Evolutionary conservation across 1,284 basidiomycete genomes (phyloP).

Genomic region (Malassezia sp.): DNA sequence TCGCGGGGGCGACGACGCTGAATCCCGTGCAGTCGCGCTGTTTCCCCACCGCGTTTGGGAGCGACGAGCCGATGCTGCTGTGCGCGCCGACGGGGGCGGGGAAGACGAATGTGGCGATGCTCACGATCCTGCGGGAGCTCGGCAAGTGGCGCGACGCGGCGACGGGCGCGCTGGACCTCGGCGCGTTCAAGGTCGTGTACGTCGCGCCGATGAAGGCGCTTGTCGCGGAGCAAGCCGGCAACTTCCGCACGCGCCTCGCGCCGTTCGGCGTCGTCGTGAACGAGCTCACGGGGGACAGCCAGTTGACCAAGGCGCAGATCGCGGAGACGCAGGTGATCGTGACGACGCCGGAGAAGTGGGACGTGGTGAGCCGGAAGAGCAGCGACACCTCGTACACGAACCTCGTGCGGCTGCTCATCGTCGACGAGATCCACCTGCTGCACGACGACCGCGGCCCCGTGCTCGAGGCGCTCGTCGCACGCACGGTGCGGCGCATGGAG

Average conservation of each 20-base stretch:
- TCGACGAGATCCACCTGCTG: conserved; percentile 94
- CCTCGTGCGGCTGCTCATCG: conserved; percentile 87
- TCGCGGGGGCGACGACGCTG: conserved; percentile 57
- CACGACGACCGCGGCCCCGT: conserved; percentile 98
- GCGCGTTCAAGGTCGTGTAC: conserved; percentile 93
- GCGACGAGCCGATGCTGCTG: conserved; percentile 81
- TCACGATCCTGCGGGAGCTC: conserved; percentile 49
- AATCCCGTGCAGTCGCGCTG: conserved; percentile 63
- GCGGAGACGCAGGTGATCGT: conserved; percentile 96
- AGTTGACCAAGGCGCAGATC: conserved; percentile 97
- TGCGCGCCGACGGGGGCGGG: conserved; percentile 98
- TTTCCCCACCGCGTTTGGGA: conserved; percentile 80
- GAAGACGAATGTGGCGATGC: conserved; percentile 98
- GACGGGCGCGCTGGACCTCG: conserved; percentile 74
- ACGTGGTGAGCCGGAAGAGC: conserved; percentile 85
- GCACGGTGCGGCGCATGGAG: conserved; percentile 88
- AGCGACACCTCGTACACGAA: conserved; percentile 96
- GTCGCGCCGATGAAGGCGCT: conserved; percentile 81
- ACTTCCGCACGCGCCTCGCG: conserved; percentile 58
- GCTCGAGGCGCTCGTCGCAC: conserved; percentile 77
- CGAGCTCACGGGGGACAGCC: conserved; percentile 91
- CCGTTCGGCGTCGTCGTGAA: conserved; percentile 77
- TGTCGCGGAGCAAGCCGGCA: conserved; percentile 42
- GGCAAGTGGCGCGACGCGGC: conserved; percentile 54
- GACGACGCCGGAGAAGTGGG: conserved; percentile 98